Base-by-base conservation (phyloP, 148 eudicot species). In the Limonium bicolor region DNA sequence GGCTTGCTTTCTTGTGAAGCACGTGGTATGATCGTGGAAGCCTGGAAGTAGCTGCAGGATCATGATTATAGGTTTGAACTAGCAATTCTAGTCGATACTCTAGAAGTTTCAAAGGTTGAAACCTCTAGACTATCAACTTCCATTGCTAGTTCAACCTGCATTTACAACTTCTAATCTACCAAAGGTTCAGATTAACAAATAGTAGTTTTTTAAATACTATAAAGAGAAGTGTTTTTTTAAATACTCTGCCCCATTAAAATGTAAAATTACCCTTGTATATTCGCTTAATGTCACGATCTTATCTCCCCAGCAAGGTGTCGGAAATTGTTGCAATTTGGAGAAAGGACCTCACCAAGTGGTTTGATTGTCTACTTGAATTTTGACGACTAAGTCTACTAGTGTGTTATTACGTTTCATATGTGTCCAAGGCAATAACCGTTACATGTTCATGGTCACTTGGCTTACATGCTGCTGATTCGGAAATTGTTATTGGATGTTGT, bases 51-150 rank as follows among this genome's bases (percentile, higher is more conserved):
- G 59, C 95, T 95, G 36, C 84, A 93, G 41, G 99, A 90, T 46
- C 94, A 86, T 52, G 99, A 85, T 61, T 90, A 90, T 62, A 84
- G 82, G 73, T 90, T 90, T 90, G 99, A 85, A 46, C 76, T 90
- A 46, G 93, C 99, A 60, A 81, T 90, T 63, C 99, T 80, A 61
- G 82, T 90, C 22, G 88, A 93, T 45, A 84, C 67, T 61, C 73
- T 84, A 35, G 99, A 78, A 20, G 58, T 78, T 63, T 95, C 99
- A 16, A 59, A 78, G 85, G 99, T 78, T 59, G 50, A 50, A 41
- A 15, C 40, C n/a, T n/a, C n/a, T n/a, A n/a, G n/a, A n/a, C n/a
- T n/a, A n/a, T n/a, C n/a, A n/a, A n/a, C n/a, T n/a, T n/a, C n/a
- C n/a, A n/a, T n/a, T n/a, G n/a, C n/a, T n/a, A n/a, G n/a, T n/a